Conservation (phyloP, 495 filamentous ascomycete species). For the Aspergillus olivimuriae region DNA sequence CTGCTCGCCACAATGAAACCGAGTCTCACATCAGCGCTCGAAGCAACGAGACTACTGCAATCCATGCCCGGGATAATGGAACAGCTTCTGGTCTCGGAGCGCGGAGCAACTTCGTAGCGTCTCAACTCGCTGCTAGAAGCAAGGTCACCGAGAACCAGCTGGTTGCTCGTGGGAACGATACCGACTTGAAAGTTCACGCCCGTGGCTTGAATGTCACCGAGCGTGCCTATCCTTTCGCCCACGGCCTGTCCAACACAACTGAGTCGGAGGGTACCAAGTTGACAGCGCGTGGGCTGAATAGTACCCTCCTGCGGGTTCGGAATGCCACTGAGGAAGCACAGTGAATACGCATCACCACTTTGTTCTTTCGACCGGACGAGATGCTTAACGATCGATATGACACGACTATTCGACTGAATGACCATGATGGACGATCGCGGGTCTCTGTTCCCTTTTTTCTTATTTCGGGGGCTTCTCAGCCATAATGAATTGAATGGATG, state of each 20-base stretch:
- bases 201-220: constrained; percentile 8
- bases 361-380: neutral
- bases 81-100: neutral
- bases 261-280: neutral
- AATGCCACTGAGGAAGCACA: too few relatives aligned
- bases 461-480: neutral
- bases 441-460: constrained; percentile 1
- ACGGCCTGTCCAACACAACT: constrained; percentile 10
- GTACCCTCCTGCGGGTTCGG: neutral
- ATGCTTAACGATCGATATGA: neutral
- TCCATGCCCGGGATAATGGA: constrained; percentile 4
- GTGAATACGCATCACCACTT: neutral
- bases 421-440: neutral
- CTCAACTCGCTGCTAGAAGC: neutral
- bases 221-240: constrained; percentile 4
- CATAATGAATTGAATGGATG: neutral
- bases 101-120: too few relatives aligned
- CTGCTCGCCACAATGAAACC: neutral
- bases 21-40: neutral
- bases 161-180: constrained; percentile 1
- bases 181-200: constrained; percentile 1
- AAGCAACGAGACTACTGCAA: constrained; percentile 1
- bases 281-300: constrained; percentile 5
- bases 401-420: neutral
- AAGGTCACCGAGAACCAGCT: neutral